Evolutionary conservation across 345 rosid genomes (phyloP).

Genomic region (Jatropha curcas): DNA sequence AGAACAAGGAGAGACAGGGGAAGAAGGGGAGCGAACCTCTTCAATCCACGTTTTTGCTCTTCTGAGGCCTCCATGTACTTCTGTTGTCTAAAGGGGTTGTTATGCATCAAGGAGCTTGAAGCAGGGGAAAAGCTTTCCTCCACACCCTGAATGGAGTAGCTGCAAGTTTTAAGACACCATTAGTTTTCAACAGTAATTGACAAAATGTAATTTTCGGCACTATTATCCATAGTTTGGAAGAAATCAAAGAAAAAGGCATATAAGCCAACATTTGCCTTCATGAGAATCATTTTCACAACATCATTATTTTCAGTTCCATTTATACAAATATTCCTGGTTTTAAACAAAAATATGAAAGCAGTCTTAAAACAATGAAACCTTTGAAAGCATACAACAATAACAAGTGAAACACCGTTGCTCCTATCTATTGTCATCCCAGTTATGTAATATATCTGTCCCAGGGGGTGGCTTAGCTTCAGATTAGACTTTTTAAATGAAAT

Average conservation of each 20-base stretch:
- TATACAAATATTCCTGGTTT: no score
- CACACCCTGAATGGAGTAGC: slow-evolving; percentile 36
- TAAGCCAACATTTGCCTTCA: neutral
- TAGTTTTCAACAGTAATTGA: neutral
- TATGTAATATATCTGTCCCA: neutral
- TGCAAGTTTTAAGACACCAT: slow-evolving; percentile 28
- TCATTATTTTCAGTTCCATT: no score
- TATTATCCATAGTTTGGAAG: neutral
- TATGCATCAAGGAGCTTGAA: slow-evolving; percentile 35
- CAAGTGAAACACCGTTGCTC: neutral
- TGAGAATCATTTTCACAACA: no score
- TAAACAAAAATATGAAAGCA: no score
- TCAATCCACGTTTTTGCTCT: slow-evolving; percentile 47
- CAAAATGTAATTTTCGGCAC: neutral
- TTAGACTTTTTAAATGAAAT: neutral
- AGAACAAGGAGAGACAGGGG: neutral
- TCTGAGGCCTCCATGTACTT: slow-evolving; percentile 29
- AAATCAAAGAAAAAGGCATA: neutral
- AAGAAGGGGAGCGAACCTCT: slow-evolving; percentile 43
- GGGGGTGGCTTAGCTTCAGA: neutral
- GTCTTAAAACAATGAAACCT: no score
- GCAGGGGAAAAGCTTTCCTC: slow-evolving; percentile 42
- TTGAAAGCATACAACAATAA: no score
- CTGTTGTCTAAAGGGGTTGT: slow-evolving; percentile 34
- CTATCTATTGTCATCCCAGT: neutral